Evolutionary conservation across 2,329 filamentous ascomycete species (phyloP).

Genomic region (Talaromyces sp.): DNA sequence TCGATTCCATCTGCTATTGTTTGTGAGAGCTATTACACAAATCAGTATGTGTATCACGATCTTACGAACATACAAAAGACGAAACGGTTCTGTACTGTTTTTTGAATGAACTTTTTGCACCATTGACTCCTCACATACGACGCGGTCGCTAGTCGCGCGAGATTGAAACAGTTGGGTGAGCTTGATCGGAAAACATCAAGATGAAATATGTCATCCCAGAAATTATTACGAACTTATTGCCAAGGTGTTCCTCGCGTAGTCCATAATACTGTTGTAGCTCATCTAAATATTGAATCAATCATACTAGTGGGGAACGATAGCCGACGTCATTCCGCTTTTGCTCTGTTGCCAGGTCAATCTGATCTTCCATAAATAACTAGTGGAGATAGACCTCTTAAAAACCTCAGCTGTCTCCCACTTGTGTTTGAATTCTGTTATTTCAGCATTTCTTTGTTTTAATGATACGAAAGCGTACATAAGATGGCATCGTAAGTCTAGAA

Average conservation of each 20-base stretch:
- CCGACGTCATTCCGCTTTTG: constrained; percentile 18
- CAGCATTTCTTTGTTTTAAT: neutral
- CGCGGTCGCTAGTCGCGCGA: neutral
- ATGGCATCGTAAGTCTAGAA: constrained; percentile 35
- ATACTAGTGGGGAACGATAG: neutral
- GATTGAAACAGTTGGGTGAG: neutral
- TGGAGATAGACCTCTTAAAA: constrained; percentile 9
- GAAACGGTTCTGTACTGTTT: constrained; percentile 7
- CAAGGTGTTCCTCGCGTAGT: neutral
- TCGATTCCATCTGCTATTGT: constrained; percentile 4
- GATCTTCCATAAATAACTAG: neutral
- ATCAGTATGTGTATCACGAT: constrained; percentile 11
- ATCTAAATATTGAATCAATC: neutral
- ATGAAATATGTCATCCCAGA: neutral
- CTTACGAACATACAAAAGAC: constrained; percentile 2
- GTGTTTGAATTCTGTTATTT: neutral
- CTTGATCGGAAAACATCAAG: constrained; percentile 8
- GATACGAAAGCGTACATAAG: constrained; percentile 5
- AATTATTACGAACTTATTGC: neutral
- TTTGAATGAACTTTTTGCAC: constrained; percentile 9
- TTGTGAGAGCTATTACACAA: neutral
- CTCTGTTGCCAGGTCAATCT: constrained; percentile 18
- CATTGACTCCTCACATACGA: neutral
- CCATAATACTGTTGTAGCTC: neutral
- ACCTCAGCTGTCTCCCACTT: neutral